These are phyloP conservation scores for Entomortierella chlamydospora DNA, from an alignment of 192 early-diverging fungal genomes.

Conservation along the genomic window DNA sequence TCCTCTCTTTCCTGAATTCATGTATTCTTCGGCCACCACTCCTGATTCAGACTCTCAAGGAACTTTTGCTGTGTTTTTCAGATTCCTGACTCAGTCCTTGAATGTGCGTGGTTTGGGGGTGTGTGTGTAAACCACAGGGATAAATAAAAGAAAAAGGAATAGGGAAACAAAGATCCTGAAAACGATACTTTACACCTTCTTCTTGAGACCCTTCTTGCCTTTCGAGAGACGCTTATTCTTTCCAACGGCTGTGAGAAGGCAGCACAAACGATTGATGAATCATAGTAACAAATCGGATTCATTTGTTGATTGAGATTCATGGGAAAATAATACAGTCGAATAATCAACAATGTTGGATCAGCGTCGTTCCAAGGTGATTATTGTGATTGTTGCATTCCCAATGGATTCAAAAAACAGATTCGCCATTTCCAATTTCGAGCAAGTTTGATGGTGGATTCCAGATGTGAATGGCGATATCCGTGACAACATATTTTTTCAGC, in stretches of 20 bases:
- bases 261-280: background rate
- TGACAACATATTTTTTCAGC: too few species aligned
- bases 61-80: too few species aligned
- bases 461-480: too few species aligned
- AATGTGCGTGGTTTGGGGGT: too few species aligned
- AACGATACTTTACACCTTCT: constrained; percentile 90
- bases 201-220: constrained; percentile 99
- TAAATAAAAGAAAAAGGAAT: background rate
- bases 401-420: too few species aligned
- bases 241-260: constrained; percentile 72
- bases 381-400: too few species aligned
- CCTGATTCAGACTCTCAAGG: too few species aligned
- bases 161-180: constrained; percentile 8
- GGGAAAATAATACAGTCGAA: too few species aligned
- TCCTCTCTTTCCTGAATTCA: constrained; percentile 4
- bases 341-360: background rate
- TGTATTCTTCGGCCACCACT: background rate
- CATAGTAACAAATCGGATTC: background rate
- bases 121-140: too few species aligned
- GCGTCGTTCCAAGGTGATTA: too few species aligned
- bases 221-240: constrained; percentile 97
- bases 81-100: background rate
- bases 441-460: too few species aligned
- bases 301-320: background rate
- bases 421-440: too few species aligned